These are phyloP conservation scores for Venturia nashicola DNA, from an alignment of 2,329 filamentous ascomycete genomes.

Conservation along the genomic window DNA sequence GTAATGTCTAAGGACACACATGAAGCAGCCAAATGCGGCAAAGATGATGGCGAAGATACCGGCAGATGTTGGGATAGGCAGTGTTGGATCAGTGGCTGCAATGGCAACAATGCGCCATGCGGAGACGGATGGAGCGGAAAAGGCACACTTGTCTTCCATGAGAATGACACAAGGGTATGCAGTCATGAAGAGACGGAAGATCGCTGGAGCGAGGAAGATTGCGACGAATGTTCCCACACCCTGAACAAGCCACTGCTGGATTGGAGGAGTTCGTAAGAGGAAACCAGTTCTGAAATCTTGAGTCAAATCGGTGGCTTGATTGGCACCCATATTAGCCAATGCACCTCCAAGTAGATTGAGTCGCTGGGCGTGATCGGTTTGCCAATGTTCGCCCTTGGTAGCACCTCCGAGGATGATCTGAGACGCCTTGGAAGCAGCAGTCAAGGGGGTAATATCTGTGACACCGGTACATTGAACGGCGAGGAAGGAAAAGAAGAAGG, in stretches of 20 bases:
- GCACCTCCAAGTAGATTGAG: constrained; percentile 54
- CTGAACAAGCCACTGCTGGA: constrained; percentile 56
- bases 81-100: constrained; percentile 45
- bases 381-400: constrained; percentile 42
- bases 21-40: constrained; percentile 36
- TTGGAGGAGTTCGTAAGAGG: constrained; percentile 51
- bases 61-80: constrained; percentile 42
- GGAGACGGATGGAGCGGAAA: constrained; percentile 49
- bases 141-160: constrained; percentile 39
- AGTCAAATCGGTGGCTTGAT: constrained; percentile 41
- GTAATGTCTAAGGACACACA: constrained; percentile 44
- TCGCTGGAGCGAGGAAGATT: constrained; percentile 53
- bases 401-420: constrained; percentile 57
- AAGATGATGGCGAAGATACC: constrained; percentile 48
- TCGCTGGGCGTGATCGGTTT: constrained; percentile 41
- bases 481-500: constrained; percentile 50
- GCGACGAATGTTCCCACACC: constrained; percentile 49
- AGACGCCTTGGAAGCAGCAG: constrained; percentile 54
- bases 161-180: constrained; percentile 57
- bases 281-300: constrained; percentile 58
- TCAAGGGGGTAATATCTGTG: constrained; percentile 51
- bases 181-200: constrained; percentile 55
- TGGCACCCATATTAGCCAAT: constrained; percentile 25
- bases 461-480: constrained; percentile 48
- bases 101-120: constrained; percentile 55